Conservation (phyloP, 2,329 filamentous ascomycete genomes). For the Tolypocladium tundrense region DNA sequence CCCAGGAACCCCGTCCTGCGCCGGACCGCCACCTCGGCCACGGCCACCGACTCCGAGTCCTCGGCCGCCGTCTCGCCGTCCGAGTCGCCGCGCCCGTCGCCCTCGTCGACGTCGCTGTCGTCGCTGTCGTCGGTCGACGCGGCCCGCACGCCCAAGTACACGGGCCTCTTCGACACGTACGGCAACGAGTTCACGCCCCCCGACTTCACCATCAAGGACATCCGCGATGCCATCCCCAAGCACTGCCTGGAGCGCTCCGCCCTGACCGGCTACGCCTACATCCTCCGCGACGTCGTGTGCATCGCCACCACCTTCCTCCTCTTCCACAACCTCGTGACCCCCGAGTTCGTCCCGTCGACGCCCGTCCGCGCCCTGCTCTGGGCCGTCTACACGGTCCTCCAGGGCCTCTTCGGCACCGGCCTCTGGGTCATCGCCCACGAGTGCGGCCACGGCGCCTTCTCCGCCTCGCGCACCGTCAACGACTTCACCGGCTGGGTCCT, state of each 20-base stretch:
- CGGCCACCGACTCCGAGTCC: conserved; percentile 40
- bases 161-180: conserved; percentile 77
- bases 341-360: conserved; percentile 66
- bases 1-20: conserved; percentile 33
- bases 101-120: conserved; percentile 86
- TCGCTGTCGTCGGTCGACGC: conserved; percentile 63
- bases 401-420: conserved; percentile 89
- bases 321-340: conserved; percentile 83
- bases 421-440: conserved; percentile 96
- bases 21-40: conserved; percentile 37
- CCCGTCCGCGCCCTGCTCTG: conserved; percentile 55
- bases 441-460: conserved; percentile 96
- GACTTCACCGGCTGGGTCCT: conserved; percentile 86
- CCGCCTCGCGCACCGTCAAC: conserved; percentile 80
- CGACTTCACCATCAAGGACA: conserved; percentile 95
- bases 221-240: conserved; percentile 91
- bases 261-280: conserved; percentile 65
- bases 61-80: conserved; percentile 47
- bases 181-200: conserved; percentile 91
- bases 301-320: conserved; percentile 72
- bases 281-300: conserved; percentile 66
- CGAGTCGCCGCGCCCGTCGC: conserved; percentile 49
- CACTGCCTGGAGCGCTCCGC: conserved; percentile 92
- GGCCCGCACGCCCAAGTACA: conserved; percentile 34
- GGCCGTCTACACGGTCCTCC: conserved; percentile 62